Percentiles rank a stretch among this genome's conserved stretches.
phyloP scores from a whole-genome alignment of 2,329 filamentous ascomycete genomes.

The Apiospora pterosperma region DNA sequence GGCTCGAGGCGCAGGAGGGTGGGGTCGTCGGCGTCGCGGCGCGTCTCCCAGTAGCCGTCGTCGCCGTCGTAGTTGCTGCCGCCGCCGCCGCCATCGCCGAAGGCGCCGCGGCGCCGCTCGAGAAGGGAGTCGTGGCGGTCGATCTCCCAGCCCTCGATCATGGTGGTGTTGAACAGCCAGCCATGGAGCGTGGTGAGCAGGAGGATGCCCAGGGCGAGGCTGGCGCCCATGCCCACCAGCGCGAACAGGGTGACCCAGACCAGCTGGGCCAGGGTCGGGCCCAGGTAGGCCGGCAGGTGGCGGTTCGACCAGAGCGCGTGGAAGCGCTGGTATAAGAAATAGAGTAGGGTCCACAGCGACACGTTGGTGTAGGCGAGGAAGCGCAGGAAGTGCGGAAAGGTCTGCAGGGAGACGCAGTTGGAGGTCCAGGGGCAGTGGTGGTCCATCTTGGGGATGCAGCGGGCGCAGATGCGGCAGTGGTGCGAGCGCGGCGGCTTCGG shows the following conservation, averaged over 20 bases:
- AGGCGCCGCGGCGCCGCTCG: constrained; percentile 38
- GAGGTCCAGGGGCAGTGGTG: constrained; percentile 84
- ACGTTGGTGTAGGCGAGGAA: constrained; percentile 69
- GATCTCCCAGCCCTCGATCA: constrained; percentile 77
- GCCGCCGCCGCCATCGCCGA: constrained; percentile 26
- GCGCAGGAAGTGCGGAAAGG: constrained; percentile 78
- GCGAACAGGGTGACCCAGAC: constrained; percentile 58
- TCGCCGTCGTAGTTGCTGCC: constrained; percentile 28
- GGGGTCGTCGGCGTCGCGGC: constrained; percentile 18
- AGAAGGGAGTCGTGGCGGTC: constrained; percentile 60
- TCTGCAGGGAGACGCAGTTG: constrained; percentile 80
- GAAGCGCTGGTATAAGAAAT: constrained; percentile 58
- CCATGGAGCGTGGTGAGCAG: constrained; percentile 59
- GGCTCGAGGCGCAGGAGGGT: constrained; percentile 51
- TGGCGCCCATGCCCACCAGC: constrained; percentile 54
- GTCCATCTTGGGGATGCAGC: constrained; percentile 79
- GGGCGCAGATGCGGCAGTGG: constrained; percentile 74
- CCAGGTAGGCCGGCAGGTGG: constrained; percentile 70
- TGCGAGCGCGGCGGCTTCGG: constrained; percentile 76
- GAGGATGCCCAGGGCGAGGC: constrained; percentile 62
- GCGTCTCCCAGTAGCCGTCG: constrained; percentile 33
- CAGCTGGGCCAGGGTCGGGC: constrained; percentile 59
- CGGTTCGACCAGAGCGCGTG: constrained; percentile 60
- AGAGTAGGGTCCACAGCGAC: constrained; percentile 59
- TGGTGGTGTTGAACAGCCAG: constrained; percentile 68